phyloP scores from a whole-genome alignment of 1,139 yeast species.

The Debaryomyces psychrophilus region DNA sequence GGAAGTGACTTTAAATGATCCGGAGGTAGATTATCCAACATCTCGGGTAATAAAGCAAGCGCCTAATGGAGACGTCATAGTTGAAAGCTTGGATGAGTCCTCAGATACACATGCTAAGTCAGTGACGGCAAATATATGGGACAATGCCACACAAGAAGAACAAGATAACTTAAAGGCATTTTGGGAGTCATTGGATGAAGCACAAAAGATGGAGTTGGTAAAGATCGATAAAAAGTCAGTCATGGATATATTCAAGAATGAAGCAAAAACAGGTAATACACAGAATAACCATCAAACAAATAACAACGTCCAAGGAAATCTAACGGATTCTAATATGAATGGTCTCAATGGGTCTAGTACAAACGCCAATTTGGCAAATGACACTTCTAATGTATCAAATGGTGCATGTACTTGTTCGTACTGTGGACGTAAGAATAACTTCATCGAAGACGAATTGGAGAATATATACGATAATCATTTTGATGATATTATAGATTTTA shows the following conservation, averaged over 20 bases:
- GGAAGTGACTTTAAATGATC: constrained; percentile 55
- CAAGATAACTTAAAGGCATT: constrained; percentile 60
- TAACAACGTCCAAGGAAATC: constrained; percentile 10
- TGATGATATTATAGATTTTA: constrained; percentile 45
- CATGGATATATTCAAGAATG: constrained; percentile 57
- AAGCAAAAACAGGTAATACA: constrained; percentile 21
- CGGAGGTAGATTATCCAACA: constrained; percentile 68
- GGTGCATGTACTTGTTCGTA: constrained; percentile 68
- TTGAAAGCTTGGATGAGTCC: constrained; percentile 49
- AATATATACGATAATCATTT: constrained; percentile 61
- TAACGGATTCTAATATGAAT: constrained; percentile 1
- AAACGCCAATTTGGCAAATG: constrained; percentile 15
- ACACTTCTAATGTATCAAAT: constrained; percentile 11
- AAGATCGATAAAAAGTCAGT: constrained; percentile 73
- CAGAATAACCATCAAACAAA: constrained; percentile 11
- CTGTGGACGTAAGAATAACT: constrained; percentile 75
- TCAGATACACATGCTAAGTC: constrained; percentile 19
- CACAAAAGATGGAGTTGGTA: constrained; percentile 64
- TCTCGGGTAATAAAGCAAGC: constrained; percentile 74
- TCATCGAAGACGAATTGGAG: constrained; percentile 78
- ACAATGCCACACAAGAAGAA: constrained; percentile 60
- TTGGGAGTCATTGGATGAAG: constrained; percentile 70
- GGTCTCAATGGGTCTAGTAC: constrained; percentile 8
- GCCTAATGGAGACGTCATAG: constrained; percentile 74
- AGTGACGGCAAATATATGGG: constrained; percentile 51